Conservation (phyloP, 805 yeast genomes). For the Barnettozyma californica region DNA sequence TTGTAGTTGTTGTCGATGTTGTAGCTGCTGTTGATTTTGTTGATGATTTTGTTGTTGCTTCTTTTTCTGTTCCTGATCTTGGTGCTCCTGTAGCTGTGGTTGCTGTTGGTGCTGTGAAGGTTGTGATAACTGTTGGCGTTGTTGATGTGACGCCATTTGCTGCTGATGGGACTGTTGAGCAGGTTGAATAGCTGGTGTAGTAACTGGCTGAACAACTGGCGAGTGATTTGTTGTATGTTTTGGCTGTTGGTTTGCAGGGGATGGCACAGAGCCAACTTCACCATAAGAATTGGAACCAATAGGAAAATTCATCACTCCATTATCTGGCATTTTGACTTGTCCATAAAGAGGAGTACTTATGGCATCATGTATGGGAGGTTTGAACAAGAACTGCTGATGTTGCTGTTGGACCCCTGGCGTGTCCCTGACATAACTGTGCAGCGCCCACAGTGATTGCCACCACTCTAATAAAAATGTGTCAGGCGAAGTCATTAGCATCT, state of each 20-base stretch:
- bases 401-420: slow-evolving; percentile 26
- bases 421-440: slow-evolving; percentile 40
- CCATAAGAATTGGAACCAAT: background rate
- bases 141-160: background rate
- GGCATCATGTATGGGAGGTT: background rate
- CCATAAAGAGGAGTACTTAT: background rate
- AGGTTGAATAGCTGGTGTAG: slow-evolving; percentile 9
- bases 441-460: slow-evolving; percentile 49
- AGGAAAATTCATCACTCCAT: background rate
- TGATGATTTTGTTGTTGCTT: background rate
- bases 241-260: background rate
- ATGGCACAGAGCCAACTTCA: background rate
- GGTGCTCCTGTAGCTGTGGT: slow-evolving; percentile 1
- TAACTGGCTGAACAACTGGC: slow-evolving; percentile 16
- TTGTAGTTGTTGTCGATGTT: background rate
- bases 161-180: slow-evolving; percentile 1
- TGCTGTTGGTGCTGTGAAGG: slow-evolving; percentile 11
- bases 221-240: slow-evolving; percentile 6
- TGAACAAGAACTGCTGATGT: slow-evolving; percentile 9
- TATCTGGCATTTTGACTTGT: background rate
- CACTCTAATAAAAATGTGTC: slow-evolving; percentile 50
- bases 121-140: slow-evolving; percentile 6
- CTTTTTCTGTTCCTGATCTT: background rate
- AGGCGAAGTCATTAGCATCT: slow-evolving; percentile 37
- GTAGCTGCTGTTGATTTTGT: background rate